Evolutionary conservation across 805 yeast species (phyloP).

Genomic region (Yarrowia divulgata): DNA sequence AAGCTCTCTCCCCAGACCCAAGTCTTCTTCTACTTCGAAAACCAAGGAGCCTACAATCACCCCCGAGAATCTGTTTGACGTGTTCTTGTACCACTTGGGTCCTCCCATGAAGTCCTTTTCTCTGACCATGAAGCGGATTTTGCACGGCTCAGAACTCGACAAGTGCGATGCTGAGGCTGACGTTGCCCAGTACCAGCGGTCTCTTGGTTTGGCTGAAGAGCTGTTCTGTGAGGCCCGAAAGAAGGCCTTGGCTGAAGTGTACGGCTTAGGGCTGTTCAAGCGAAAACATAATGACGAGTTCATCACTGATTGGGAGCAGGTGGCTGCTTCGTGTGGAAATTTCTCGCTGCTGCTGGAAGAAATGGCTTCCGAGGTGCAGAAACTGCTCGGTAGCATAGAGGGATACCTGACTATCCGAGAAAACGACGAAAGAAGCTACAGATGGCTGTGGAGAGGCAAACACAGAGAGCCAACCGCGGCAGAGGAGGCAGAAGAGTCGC

Average conservation of each 20-base stretch:
- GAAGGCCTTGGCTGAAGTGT: constrained; percentile 64
- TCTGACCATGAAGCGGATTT: constrained; percentile 66
- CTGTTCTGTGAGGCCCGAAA: constrained; percentile 65
- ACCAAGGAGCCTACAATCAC: constrained; percentile 25
- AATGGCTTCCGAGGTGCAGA: constrained; percentile 63
- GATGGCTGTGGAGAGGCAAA: constrained; percentile 53
- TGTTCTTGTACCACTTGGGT: constrained; percentile 71
- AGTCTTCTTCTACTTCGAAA: not conserved
- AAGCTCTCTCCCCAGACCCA: not conserved
- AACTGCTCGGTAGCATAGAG: constrained; percentile 55
- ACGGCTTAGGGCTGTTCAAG: constrained; percentile 62
- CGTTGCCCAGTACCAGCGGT: constrained; percentile 53
- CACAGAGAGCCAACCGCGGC: constrained; percentile 42
- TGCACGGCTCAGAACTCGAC: constrained; percentile 53
- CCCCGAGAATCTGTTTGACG: constrained; percentile 60
- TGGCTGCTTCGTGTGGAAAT: constrained; percentile 84
- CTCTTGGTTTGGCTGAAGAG: constrained; percentile 59
- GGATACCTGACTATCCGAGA: constrained; percentile 47
- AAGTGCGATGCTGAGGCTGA: constrained; percentile 27
- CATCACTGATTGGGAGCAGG: constrained; percentile 74
- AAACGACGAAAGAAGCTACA: constrained; percentile 52
- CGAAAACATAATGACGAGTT: constrained; percentile 49
- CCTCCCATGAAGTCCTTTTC: constrained; percentile 75
- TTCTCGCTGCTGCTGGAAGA: constrained; percentile 71
- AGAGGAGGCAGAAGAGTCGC: constrained; percentile 10